Evolutionary conservation across 2,329 filamentous ascomycete species (phyloP), one percentile per base, ranked within the genome.

Genomic region (Xylaria sp.): DNA sequence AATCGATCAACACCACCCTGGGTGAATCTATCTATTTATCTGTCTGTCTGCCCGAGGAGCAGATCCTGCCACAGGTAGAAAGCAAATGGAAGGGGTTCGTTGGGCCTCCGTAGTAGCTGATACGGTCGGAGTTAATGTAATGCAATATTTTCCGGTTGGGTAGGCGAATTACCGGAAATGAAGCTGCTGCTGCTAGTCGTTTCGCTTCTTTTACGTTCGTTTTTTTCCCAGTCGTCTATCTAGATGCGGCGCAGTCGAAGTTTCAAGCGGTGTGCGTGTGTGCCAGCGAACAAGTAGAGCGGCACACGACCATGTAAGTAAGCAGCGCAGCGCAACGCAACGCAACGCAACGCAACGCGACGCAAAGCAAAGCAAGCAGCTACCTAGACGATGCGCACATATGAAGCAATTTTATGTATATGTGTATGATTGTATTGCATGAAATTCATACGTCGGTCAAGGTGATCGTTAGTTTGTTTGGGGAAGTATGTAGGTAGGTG

Each of bases 241-340:
- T 41, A 58, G 62, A 49, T 67, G 55, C 57, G 58, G 66, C 36
- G 36, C 60, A 55, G 59, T 49, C 43, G 36, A 58, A 36, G 39
- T 18, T 51, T 13, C 8, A 33, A 57, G 67, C 41, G 54, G 54
- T 69, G 59, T 66, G 67, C 59, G 41, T 46, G 41, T 7, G 33
- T 46, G 18, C 41, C 41, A 18, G 41, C 13, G 18, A n/a, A 18
- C 15, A n/a, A 18, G 28, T 18, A 46, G 41, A 46, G 41, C 41
- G 41, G 41, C 41, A 46, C 41, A 18, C 10, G 18, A 43, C 15
- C 41, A n/a, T 46, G 41, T n/a, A 46, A 46, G 13, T n/a, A 46
- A n/a, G 18, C 13, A 43, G 15, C 18, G 13, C 41, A 18, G 18
- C 33, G 33, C 33, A 36, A 10, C 33, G 33, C 33, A 36, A 36